These are phyloP conservation scores for Lanmaoa pseudosensibilis DNA, from an alignment of 768 basidiomycete genomes.

Conservation along the genomic window DNA sequence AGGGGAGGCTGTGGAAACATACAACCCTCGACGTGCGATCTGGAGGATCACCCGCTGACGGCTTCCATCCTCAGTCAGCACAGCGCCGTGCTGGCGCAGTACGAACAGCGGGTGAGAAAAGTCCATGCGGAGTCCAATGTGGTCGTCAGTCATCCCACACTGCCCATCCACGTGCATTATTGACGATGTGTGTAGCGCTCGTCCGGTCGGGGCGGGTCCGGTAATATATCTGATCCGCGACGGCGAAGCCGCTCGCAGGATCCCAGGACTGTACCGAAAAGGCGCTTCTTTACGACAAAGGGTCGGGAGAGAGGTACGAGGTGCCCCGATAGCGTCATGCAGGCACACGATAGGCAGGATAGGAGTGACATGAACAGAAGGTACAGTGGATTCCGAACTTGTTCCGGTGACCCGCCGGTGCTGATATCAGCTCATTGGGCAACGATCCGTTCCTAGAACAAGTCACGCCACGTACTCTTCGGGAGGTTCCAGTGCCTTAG, in stretches of 20 bases:
- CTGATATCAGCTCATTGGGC: not conserved
- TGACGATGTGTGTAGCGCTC: constrained; percentile 17
- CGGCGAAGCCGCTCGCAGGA: constrained; percentile 12
- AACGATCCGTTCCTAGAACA: constrained; percentile 4
- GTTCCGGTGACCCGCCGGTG: not conserved
- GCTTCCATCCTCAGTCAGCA: constrained; percentile 25
- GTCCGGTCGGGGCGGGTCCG: constrained; percentile 28
- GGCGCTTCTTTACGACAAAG: constrained; percentile 15
- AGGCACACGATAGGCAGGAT: not conserved
- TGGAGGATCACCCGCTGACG: constrained; percentile 23
- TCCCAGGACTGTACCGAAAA: not conserved
- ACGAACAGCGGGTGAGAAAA: constrained; percentile 19
- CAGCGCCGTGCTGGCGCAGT: constrained; percentile 9
- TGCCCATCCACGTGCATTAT: not conserved
- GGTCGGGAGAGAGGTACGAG: constrained; percentile 1
- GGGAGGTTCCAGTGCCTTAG: not conserved
- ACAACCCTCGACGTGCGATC: not conserved
- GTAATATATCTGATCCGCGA: constrained; percentile 22
- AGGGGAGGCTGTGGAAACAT: constrained; percentile 30
- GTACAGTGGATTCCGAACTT: not conserved
- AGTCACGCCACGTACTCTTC: constrained; percentile 17
- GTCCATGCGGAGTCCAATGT: constrained; percentile 14
- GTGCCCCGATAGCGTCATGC: not conserved
- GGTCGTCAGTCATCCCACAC: constrained; percentile 14
- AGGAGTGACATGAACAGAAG: not conserved